Evolutionary conservation across 345 rosid genomes (phyloP), one percentile per base, ranked within the genome.

Genomic region (Psidium friedrichsthalianum): DNA sequence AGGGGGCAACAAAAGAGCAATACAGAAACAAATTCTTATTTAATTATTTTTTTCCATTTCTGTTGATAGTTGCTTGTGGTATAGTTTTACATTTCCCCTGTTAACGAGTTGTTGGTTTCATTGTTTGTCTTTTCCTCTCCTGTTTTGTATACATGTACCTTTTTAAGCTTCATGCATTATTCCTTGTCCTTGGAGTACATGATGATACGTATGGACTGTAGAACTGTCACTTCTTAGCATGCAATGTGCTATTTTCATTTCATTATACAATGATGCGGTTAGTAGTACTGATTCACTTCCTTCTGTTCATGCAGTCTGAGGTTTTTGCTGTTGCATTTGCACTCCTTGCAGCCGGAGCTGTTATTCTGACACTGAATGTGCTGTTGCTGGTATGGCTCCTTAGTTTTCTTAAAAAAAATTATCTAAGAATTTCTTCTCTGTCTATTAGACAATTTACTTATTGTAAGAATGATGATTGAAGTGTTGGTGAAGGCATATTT

Each of bases 291-390:
- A 49, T 82, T 74, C 42, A 80, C 57, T 59, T 24, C 42, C 11
- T 54, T 25, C 56, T 84, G 84, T 83, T 82, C 47, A 7, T 86
- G 81, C 94, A 96, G 98, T 96, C 99, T 8, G 98, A 97, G 91
- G 98, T 97, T 58, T 97, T 97, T 86, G 99, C 99, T 0, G 99
- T 95, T 89, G 99, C 99, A 86, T 96, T 97, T 90, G 99, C 99
- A 24, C 90, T 97, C 76, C 98, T 97, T 83, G 99, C 98, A 20
- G 95, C 97, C 51, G 99, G 99, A 47, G 99, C 98, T 83, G 93
- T 97, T 52, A 95, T 97, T 87, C 93, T 97, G 92, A 97, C 99
- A 44, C 88, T 95, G 90, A 97, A 96, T 83, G 99, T 96, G 85
- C 92, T 96, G 82, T 95, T 97, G 56, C 91, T 97, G 96, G 99